Percentiles rank a stretch among this genome's conserved stretches.
These are phyloP conservation scores for Hypoxylon sp. DNA, from an alignment of 2,329 filamentous ascomycete species.

Conservation along the genomic window DNA sequence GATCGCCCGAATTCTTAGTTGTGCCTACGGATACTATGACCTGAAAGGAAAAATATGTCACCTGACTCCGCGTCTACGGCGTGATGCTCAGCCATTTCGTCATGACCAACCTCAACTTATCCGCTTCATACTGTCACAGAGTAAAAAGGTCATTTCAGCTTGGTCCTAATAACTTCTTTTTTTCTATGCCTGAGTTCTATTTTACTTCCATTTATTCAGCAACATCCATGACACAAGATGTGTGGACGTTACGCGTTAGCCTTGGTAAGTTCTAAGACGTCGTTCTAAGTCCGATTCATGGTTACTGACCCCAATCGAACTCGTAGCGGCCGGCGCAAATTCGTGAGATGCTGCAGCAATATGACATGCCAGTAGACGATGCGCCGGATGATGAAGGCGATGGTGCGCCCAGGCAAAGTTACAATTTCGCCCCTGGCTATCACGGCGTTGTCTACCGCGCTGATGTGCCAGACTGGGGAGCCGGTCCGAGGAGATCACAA, in stretches of 20 bases:
- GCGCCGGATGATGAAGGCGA: slow-evolving; percentile 71
- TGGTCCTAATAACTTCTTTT: background rate
- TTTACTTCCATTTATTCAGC: background rate
- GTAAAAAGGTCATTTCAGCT: background rate
- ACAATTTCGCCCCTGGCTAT: slow-evolving; percentile 92
- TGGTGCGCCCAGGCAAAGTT: slow-evolving; percentile 71
- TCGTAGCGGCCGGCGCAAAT: slow-evolving; percentile 78
- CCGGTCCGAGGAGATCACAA: slow-evolving; percentile 49
- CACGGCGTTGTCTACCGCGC: slow-evolving; percentile 87
- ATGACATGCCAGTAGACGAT: slow-evolving; percentile 77
- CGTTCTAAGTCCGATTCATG: background rate
- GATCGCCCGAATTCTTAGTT: no score
- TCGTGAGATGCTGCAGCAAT: slow-evolving; percentile 74
- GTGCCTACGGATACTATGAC: no score
- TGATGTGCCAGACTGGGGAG: slow-evolving; percentile 69
- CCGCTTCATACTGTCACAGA: background rate
- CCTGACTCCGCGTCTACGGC: slow-evolving; percentile 40
- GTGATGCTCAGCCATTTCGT: slow-evolving; percentile 36
- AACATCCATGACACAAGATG: slow-evolving; percentile 54
- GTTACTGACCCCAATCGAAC: slow-evolving; percentile 6
- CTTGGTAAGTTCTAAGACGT: slow-evolving; percentile 56
- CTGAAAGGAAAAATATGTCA: slow-evolving; percentile 31
- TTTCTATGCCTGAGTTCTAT: background rate
- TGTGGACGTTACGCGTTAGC: slow-evolving; percentile 73
- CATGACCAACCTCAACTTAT: slow-evolving; percentile 23